These are phyloP conservation scores for Lactifluus pinguis DNA, from an alignment of 768 basidiomycete genomes.

Conservation along the genomic window DNA sequence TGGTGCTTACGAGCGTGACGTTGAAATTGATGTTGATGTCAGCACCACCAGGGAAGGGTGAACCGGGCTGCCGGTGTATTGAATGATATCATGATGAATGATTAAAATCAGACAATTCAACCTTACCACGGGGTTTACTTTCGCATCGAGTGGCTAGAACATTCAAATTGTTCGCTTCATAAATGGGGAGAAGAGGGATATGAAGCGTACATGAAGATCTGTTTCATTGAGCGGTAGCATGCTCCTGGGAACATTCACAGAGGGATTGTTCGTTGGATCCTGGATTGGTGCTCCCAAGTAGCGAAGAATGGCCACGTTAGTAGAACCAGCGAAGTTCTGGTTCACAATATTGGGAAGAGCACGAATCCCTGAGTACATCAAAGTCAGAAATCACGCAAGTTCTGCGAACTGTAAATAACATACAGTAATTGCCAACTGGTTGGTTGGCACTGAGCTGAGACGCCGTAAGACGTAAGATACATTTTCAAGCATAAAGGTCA, in stretches of 20 bases:
- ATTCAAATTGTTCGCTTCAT: background rate
- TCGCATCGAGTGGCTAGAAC: background rate
- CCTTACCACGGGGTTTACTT: background rate
- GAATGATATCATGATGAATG: background rate
- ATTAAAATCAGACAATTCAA: background rate
- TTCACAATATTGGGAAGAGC: background rate
- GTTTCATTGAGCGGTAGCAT: background rate
- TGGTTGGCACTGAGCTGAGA: conserved; percentile 19
- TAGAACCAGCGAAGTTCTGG: background rate
- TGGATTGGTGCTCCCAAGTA: background rate
- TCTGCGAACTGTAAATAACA: background rate
- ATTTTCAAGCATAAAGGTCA: background rate
- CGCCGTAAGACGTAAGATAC: background rate
- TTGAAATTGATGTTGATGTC: too few species aligned
- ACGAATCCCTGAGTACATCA: conserved; percentile 3
- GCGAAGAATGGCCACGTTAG: conserved; percentile 18
- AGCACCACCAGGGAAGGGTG: background rate
- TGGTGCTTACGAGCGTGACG: too few species aligned
- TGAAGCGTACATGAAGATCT: background rate
- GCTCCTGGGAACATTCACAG: background rate
- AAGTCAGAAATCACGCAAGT: background rate
- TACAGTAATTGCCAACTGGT: too few species aligned
- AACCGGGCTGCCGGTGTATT: background rate
- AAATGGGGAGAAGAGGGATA: background rate
- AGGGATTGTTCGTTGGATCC: conserved; percentile 2